These are phyloP conservation scores for Pseudoneurospora amorphoporcata DNA, from an alignment of 495 filamentous ascomycete species.

Conservation along the genomic window DNA sequence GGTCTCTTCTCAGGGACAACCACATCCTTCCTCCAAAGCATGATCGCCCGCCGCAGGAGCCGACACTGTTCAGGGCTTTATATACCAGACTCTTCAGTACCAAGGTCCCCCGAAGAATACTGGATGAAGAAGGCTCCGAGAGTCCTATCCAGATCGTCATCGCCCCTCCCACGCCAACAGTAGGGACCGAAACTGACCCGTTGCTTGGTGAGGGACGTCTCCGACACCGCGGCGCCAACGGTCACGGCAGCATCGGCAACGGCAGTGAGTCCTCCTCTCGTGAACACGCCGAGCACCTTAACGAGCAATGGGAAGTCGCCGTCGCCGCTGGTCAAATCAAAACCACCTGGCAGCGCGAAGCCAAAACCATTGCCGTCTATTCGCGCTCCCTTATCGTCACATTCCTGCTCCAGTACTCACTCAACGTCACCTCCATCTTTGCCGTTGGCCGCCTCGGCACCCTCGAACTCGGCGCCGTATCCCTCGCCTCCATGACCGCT, in stretches of 20 bases:
- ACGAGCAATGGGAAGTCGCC: conserved; percentile 70
- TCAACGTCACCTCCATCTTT: conserved; percentile 62
- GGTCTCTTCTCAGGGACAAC: conserved; percentile 67
- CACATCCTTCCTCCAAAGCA: conserved; percentile 59
- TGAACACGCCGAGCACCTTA: conserved; percentile 22
- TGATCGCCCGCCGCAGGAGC: conserved; percentile 14
- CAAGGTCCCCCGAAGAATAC: conserved; percentile 21
- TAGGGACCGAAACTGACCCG: conserved; percentile 29
- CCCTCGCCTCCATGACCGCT: conserved; percentile 60
- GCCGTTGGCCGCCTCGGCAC: conserved; percentile 56
- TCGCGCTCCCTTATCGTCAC: conserved; percentile 54
- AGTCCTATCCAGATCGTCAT: conserved; percentile 10
- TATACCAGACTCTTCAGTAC: conserved; percentile 39
- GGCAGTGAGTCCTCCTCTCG: neutral
- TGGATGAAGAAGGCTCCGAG: conserved; percentile 24
- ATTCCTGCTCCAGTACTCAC: conserved; percentile 63
- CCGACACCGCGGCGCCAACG: neutral
- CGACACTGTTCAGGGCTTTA: conserved; percentile 15
- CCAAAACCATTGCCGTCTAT: conserved; percentile 51
- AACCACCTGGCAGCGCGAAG: conserved; percentile 80
- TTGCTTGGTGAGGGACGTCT: conserved; percentile 15
- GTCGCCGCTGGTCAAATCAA: conserved; percentile 64
- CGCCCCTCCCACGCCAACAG: conserved; percentile 1
- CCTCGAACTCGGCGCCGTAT: conserved; percentile 52
- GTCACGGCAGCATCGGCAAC: neutral